A percentile compares a stretch with the other conserved stretches of the same genome.
Evolutionary conservation across 352 stramenopile genomes (phyloP).

Genomic region (Phytophthora sp.): DNA sequence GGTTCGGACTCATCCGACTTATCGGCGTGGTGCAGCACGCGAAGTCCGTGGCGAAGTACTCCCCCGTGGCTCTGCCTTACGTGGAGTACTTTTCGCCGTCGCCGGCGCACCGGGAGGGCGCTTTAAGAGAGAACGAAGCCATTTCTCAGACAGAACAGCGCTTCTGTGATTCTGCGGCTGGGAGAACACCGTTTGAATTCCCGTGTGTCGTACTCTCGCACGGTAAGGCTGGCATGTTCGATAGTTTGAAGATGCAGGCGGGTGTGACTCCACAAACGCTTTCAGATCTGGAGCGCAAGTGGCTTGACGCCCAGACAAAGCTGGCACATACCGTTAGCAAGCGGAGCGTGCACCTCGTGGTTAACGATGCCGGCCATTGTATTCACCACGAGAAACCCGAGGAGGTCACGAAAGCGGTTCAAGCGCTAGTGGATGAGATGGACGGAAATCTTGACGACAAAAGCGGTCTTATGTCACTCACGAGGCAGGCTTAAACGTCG

Average conservation of each 20-base stretch:
- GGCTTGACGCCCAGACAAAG: conserved; percentile 62
- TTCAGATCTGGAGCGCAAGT: conserved; percentile 64
- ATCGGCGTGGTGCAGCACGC: conserved; percentile 68
- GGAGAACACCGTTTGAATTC: conserved; percentile 41
- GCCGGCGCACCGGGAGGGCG: conserved; percentile 64
- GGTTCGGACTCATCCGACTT: conserved; percentile 70
- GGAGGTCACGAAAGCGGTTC: conserved; percentile 58
- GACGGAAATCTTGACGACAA: conserved; percentile 31
- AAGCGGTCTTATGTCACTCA: conserved; percentile 32
- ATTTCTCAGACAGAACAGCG: conserved; percentile 65
- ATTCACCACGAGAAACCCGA: conserved; percentile 82
- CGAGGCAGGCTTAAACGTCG: conserved; percentile 10
- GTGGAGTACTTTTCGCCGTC: conserved; percentile 72
- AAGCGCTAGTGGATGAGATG: conserved; percentile 58
- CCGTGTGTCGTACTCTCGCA: conserved; percentile 81
- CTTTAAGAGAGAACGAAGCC: conserved; percentile 58
- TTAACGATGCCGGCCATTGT: conserved; percentile 64
- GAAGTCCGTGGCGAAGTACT: conserved; percentile 65
- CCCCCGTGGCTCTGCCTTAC: conserved; percentile 52
- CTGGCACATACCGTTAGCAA: conserved; percentile 53
- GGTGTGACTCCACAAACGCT: conserved; percentile 49
- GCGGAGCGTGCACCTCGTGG: conserved; percentile 51
- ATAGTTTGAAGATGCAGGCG: conserved; percentile 63
- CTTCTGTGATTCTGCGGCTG: conserved; percentile 45
- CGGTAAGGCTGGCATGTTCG: conserved; percentile 68